phyloP scores from a whole-genome alignment of 768 basidiomycete species.

The Infundibulicybe gibba region DNA sequence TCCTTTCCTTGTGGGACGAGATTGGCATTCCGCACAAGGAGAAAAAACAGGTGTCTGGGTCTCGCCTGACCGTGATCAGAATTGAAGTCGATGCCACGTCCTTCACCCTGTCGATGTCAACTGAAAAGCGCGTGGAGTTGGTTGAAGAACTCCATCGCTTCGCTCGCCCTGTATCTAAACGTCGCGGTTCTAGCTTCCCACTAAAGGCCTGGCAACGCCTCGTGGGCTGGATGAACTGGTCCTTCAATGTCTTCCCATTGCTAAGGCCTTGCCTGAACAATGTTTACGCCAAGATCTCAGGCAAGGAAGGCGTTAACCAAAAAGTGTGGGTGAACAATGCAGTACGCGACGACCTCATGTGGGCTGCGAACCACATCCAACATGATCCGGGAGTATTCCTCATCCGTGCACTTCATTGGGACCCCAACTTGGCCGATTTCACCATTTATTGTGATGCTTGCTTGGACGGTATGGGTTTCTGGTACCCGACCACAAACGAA shows the following conservation, averaged over 20 bases:
- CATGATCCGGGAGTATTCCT: conserved; percentile 14
- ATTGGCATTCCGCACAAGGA: conserved; percentile 34
- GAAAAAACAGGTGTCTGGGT: conserved; percentile 33
- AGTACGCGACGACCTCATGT: conserved; percentile 19
- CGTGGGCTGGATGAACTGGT: conserved; percentile 36
- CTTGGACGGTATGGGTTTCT: conserved; percentile 12
- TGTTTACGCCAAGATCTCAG: conserved; percentile 18
- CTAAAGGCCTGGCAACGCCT: conserved; percentile 24
- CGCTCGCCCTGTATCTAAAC: background rate
- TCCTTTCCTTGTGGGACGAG: conserved; percentile 34
- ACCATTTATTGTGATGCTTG: conserved; percentile 20
- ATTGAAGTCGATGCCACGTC: conserved; percentile 29
- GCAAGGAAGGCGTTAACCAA: no score
- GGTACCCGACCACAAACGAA: conserved; percentile 2
- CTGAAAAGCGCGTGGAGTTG: conserved; percentile 5
- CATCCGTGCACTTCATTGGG: conserved; percentile 15
- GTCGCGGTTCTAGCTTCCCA: conserved; percentile 2
- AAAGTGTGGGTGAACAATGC: conserved; percentile 19
- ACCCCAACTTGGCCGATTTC: conserved; percentile 4
- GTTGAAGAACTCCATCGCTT: conserved; percentile 8
- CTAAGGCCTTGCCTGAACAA: conserved; percentile 20
- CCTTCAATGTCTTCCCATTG: conserved; percentile 29
- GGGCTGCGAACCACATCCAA: conserved; percentile 21
- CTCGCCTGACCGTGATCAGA: conserved; percentile 30
- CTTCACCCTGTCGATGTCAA: conserved; percentile 21